Evolutionary conservation across 106 monocot species (phyloP).

Genomic region (Allium fistulosum): DNA sequence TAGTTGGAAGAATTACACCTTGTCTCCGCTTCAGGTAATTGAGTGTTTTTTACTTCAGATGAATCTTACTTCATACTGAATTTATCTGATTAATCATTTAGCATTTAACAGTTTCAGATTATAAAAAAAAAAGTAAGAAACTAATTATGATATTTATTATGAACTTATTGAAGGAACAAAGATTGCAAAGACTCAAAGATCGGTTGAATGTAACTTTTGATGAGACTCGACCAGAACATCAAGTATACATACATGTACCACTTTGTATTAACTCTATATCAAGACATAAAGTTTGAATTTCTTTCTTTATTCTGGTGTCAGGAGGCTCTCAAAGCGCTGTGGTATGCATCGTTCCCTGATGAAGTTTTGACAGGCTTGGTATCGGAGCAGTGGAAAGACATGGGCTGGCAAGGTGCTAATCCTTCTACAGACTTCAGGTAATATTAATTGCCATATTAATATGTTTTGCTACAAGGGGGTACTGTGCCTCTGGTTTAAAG

Average conservation of each 20-base stretch:
- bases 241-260: slow-evolving; percentile 23
- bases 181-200: slow-evolving; percentile 69
- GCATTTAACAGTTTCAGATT: too few species aligned
- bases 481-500: neutral
- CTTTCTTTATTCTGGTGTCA: slow-evolving; percentile 8
- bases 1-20: slow-evolving; percentile 17
- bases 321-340: slow-evolving; percentile 80
- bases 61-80: too few species aligned
- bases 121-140: too few species aligned
- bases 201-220: slow-evolving; percentile 74
- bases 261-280: neutral
- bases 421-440: slow-evolving; percentile 95
- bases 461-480: too few species aligned
- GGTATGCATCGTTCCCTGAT: slow-evolving; percentile 72
- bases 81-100: too few species aligned
- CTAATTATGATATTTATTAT: too few species aligned
- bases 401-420: slow-evolving; percentile 92
- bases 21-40: slow-evolving; percentile 50
- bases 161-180: slow-evolving; percentile 49
- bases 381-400: slow-evolving; percentile 92
- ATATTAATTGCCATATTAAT: neutral
- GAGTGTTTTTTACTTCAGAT: neutral
- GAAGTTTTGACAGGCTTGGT: slow-evolving; percentile 48
- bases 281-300: too few species aligned
- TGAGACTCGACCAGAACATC: slow-evolving; percentile 82